Conservation (phyloP, 768 basidiomycete species). For the Mrakia hoshinonis region DNA sequence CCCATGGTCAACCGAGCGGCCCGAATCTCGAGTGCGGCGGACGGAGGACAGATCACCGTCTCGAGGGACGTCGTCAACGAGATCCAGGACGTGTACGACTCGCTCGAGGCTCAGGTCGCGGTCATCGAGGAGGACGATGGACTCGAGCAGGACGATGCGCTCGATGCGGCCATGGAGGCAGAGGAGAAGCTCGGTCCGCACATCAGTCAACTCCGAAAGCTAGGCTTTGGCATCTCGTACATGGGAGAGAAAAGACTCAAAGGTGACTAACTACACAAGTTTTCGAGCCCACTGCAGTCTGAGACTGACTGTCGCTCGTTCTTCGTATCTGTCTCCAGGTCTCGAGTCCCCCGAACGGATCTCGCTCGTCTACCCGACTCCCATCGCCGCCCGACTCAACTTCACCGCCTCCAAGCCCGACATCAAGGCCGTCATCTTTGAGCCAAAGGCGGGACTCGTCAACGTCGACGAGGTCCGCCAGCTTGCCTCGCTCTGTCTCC, state of each 20-base stretch:
- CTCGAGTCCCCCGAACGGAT: conserved; percentile 58
- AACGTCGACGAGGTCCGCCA: conserved; percentile 61
- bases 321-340: conserved; percentile 7
- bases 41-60: conserved; percentile 89
- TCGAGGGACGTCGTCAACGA: conserved; percentile 66
- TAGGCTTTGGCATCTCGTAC: conserved; percentile 61
- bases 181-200: conserved; percentile 34
- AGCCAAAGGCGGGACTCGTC: conserved; percentile 36
- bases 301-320: background rate
- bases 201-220: conserved; percentile 63
- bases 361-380: conserved; percentile 70
- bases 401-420: conserved; percentile 35
- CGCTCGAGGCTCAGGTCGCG: conserved; percentile 48
- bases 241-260: conserved; percentile 89
- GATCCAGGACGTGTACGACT: conserved; percentile 51
- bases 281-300: background rate
- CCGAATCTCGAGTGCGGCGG: conserved; percentile 69
- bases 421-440: conserved; percentile 34
- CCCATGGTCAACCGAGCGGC: conserved; percentile 91
- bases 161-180: conserved; percentile 31
- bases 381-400: conserved; percentile 62
- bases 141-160: conserved; percentile 37
- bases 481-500: conserved; percentile 62
- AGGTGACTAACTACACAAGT: conserved; percentile 44
- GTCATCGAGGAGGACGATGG: conserved; percentile 52